Evolutionary conservation across 352 stramenopile species (phyloP), one percentile per base, ranked within the genome.

Genomic region (Phytophthora ohioensis): DNA sequence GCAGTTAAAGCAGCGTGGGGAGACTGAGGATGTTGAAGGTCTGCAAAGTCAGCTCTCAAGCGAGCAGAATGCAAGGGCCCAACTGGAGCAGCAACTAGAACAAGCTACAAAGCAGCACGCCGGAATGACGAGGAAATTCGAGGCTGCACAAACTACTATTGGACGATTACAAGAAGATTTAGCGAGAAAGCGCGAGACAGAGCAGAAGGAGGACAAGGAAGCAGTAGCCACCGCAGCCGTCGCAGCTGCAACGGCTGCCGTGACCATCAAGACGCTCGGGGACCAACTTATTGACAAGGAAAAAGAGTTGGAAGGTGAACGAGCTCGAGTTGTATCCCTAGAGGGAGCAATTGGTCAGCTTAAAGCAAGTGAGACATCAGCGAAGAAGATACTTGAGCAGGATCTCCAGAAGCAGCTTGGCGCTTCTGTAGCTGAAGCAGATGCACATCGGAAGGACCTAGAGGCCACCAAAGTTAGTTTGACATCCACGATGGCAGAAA

Each of bases 151-250:
- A 42, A 48, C 64, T 34, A 67, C 56, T 7, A 69, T 80, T 41
- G 43, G 42, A 27, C 59, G 63, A 61, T 59, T 90, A 12, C 65
- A 83, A 61, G 63, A 82, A 47, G 73, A 82, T 17, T 27, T 88
- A 38, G 38, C 45, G 1, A 65, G 38, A 32, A 74, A 77, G 17
- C 57, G 51, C 31, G 64, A 77, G 36, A 54, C 63, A 30, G 64
- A 69, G 12, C 47, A 69, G 34, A 59, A 70, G 1, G 61, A 64
- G 13, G 53, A 64, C 11, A 68, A 78, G 11, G 57, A 71, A 67
- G 72, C 75, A n/a, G 62, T 55, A 17, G 55, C 55, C 9, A 65
- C 58, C 3, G 69, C 55, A 9, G 57, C 63, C 21, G 59, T 34
- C 45, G 69, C 67, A 12, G 58, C 68, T 1, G 67, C 71, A 30